Percentiles rank a stretch among this genome's conserved stretches.
Evolutionary conservation across 208 protist genomes (phyloP).

Genomic region (Novymonas esmeraldas): DNA sequence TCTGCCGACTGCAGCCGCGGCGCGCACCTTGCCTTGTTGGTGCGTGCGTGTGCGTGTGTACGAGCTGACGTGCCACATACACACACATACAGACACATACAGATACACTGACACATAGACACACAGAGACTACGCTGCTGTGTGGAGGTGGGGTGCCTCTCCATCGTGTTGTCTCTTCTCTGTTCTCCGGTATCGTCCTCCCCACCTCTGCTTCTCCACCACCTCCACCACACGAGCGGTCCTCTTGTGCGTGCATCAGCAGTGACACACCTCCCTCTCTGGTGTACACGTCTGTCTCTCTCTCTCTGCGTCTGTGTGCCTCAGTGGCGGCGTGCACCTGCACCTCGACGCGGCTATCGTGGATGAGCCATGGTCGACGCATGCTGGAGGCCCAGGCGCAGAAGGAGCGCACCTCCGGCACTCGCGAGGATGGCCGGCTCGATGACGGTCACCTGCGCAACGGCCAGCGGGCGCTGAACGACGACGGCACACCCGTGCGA

Average conservation of each 20-base stretch:
- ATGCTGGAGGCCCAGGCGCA: slow-evolving; percentile 61
- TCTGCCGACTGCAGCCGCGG: too few relatives aligned
- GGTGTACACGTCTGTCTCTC: not conserved
- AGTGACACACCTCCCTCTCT: too few relatives aligned
- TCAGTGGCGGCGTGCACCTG: too few relatives aligned
- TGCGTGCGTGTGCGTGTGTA: too few relatives aligned
- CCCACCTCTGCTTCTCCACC: too few relatives aligned
- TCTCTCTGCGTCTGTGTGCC: not conserved
- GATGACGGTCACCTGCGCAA: slow-evolving; percentile 34
- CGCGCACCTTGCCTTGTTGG: too few relatives aligned
- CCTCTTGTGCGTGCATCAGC: too few relatives aligned
- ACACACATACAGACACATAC: slow-evolving; percentile 2
- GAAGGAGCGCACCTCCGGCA: slow-evolving; percentile 31
- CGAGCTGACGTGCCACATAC: too few relatives aligned
- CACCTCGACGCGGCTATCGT: too few relatives aligned
- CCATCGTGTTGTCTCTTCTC: not conserved
- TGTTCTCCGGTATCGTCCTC: too few relatives aligned
- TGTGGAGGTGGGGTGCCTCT: too few relatives aligned
- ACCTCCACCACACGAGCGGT: too few relatives aligned
- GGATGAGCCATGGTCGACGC: slow-evolving; percentile 49
- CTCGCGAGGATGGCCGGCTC: slow-evolving; percentile 12
- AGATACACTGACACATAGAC: slow-evolving; percentile 10
- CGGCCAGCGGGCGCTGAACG: slow-evolving; percentile 14
- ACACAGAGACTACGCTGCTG: not conserved
- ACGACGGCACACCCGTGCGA: slow-evolving; percentile 36